These are phyloP conservation scores for Tolypocladium cylindrosporum DNA, from an alignment of 2,329 filamentous ascomycete species.

Conservation along the genomic window DNA sequence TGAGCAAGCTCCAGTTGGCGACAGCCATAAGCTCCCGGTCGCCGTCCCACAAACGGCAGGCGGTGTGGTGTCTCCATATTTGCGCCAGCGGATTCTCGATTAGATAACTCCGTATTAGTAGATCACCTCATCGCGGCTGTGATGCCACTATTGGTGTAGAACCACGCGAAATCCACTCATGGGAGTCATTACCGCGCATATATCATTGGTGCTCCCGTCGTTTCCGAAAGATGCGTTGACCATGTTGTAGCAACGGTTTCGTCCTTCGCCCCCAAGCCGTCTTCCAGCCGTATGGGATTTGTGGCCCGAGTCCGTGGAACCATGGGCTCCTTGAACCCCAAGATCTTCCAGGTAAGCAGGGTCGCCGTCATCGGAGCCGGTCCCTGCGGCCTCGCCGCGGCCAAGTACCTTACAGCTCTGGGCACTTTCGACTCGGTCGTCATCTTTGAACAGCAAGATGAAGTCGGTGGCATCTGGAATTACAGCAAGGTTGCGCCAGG, in stretches of 20 bases:
- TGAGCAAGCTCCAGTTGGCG: not conserved
- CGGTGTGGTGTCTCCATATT: not conserved
- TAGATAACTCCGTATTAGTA: not conserved
- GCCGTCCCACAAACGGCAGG: not conserved
- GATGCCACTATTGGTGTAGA: not conserved
- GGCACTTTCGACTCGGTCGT: conserved; percentile 56
- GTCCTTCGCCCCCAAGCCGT: not conserved
- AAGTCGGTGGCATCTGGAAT: conserved; percentile 79
- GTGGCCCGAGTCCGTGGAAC: not conserved
- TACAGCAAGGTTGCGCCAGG: conserved; percentile 47
- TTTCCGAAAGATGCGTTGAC: not conserved
- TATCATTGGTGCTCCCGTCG: not conserved
- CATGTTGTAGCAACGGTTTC: not conserved
- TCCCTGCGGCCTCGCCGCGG: conserved; percentile 66
- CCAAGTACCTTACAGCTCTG: conserved; percentile 71
- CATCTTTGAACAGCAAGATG: conserved; percentile 71
- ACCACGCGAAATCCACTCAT: not conserved
- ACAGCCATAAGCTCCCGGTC: not conserved
- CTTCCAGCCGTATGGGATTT: not conserved
- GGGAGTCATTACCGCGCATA: not conserved
- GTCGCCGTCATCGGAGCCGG: conserved; percentile 79
- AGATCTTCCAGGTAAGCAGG: conserved; percentile 39
- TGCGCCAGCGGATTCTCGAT: not conserved
- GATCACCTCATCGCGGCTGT: not conserved
- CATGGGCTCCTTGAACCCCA: conserved; percentile 18